Evolutionary conservation across 2,329 filamentous ascomycete species (phyloP), one percentile per base, ranked within the genome.

Genomic region (Cytospora schulzeri): DNA sequence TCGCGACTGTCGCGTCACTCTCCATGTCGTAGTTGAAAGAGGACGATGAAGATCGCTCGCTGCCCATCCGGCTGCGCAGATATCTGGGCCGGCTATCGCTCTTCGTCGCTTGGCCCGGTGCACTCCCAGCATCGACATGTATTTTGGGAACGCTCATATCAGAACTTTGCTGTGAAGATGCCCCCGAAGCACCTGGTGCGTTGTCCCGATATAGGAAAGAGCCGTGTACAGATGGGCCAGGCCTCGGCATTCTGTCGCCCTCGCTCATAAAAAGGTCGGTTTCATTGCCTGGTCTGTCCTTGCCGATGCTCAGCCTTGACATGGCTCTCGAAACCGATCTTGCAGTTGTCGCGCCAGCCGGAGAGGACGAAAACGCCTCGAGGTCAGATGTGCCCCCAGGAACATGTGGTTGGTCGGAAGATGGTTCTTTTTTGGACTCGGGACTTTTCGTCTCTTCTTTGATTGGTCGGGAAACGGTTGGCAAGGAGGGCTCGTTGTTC

Each of bases 1-100:
- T 67, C 22, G 58, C 62, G 22, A 92, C 79, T 6, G 91, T 93
- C 4, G 83, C 84, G 68, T 96, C 92, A 72, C 89, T 94, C n/a
- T 86, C 86, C 11, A 79, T 81, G 67, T 91, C 89, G 41, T 87
- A 84, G n/a, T 79, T 72, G 50, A 85, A 82, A 1, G 86, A 88
- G 1, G 86, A 88, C 3, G 83, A 79, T 1, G 86, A 88, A 4
- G 86, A 88, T 61, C 84, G 79, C 68, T 86, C 82, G 72, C 85
- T 88, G 41, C 78, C 79, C 70, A 82, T 80, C 41, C 84, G 80
- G 71, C 83, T 88, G 61, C 82, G 81, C 22, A 89, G 75, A 68
- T 85, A 88, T 68, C 83, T 86, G 15, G 85, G 85, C 38, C 83
- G 79, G 57, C 74, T 78, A n/a, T 76, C 77, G 58, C 76, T 74